Conservation (phyloP, 2,329 filamentous ascomycete species). For the Paracoccidioides lutzii region DNA sequence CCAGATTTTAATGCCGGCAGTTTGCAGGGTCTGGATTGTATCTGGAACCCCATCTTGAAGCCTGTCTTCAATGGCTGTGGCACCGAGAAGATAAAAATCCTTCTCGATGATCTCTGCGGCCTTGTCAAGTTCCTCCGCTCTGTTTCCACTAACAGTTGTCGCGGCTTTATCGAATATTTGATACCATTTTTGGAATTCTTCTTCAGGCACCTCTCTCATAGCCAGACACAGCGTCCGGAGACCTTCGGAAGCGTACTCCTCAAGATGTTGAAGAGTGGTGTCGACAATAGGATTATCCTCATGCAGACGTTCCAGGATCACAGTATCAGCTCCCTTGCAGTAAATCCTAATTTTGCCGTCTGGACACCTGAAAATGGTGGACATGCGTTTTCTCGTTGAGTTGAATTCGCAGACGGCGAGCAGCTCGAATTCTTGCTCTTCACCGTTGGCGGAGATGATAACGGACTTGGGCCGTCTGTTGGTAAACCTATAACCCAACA, state of each 20-base stretch:
- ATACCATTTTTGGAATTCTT: slow-evolving; percentile 79
- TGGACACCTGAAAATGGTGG: slow-evolving; percentile 88
- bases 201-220: slow-evolving; percentile 82
- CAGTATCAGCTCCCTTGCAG: slow-evolving; percentile 93
- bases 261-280: slow-evolving; percentile 82
- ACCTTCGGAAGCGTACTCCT: slow-evolving; percentile 95
- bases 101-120: slow-evolving; percentile 91
- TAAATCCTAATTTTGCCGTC: slow-evolving; percentile 91
- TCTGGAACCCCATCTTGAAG: slow-evolving; percentile 95
- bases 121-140: slow-evolving; percentile 91
- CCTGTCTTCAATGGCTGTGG: slow-evolving; percentile 93
- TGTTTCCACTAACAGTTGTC: slow-evolving; percentile 83
- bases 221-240: slow-evolving; percentile 87
- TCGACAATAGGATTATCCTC: slow-evolving; percentile 78
- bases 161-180: slow-evolving; percentile 74
- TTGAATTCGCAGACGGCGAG: slow-evolving; percentile 99
- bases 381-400: slow-evolving; percentile 95
- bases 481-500: slow-evolving; percentile 77
- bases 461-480: slow-evolving; percentile 83
- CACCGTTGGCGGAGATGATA: slow-evolving; percentile 62
- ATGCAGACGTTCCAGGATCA: slow-evolving; percentile 82
- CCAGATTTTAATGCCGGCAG: slow-evolving; percentile 97
- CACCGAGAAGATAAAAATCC: slow-evolving; percentile 79
- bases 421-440: slow-evolving; percentile 71
- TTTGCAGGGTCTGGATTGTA: slow-evolving; percentile 92